Evolutionary conservation across 1,139 yeast genomes (phyloP).

Genomic region (Suhomyces bribrorum): DNA sequence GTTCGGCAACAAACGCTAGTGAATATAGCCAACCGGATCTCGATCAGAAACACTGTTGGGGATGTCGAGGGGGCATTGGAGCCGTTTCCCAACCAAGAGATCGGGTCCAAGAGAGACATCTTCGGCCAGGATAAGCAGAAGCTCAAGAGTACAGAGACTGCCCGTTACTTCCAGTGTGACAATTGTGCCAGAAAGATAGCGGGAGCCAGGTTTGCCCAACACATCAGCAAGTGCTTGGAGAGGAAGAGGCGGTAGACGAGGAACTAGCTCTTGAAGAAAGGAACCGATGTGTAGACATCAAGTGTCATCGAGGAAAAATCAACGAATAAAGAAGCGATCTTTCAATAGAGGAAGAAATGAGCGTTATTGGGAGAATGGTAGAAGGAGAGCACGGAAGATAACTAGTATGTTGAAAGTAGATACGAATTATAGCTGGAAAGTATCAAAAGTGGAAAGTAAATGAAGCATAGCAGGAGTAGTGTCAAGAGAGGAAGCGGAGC

Average conservation of each 20-base stretch:
- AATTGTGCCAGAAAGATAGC: constrained; percentile 86
- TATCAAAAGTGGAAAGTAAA: too few relatives aligned
- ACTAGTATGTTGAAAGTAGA: too few relatives aligned
- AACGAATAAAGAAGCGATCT: too few relatives aligned
- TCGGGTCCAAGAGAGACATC: constrained; percentile 33
- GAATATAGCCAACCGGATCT: constrained; percentile 28
- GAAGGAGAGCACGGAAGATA: too few relatives aligned
- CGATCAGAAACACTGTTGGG: constrained; percentile 24
- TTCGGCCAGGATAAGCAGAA: constrained; percentile 45
- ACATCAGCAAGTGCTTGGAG: constrained; percentile 80
- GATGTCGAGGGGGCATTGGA: constrained; percentile 8
- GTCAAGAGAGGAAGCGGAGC: too few relatives aligned
- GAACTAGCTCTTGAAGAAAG: too few relatives aligned
- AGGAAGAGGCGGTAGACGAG: constrained; percentile 29
- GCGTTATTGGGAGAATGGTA: too few relatives aligned
- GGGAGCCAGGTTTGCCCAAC: constrained; percentile 90
- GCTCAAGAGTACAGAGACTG: constrained; percentile 40
- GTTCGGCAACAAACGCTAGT: constrained; percentile 37
- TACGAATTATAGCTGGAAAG: too few relatives aligned
- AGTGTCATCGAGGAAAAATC: too few relatives aligned
- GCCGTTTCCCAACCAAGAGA: constrained; percentile 13
- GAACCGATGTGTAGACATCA: too few relatives aligned
- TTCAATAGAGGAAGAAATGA: too few relatives aligned
- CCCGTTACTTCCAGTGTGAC: constrained; percentile 69
- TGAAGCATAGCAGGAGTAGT: too few relatives aligned